Conservation (phyloP, 129 eudicot species). For the Lonicera japonica region DNA sequence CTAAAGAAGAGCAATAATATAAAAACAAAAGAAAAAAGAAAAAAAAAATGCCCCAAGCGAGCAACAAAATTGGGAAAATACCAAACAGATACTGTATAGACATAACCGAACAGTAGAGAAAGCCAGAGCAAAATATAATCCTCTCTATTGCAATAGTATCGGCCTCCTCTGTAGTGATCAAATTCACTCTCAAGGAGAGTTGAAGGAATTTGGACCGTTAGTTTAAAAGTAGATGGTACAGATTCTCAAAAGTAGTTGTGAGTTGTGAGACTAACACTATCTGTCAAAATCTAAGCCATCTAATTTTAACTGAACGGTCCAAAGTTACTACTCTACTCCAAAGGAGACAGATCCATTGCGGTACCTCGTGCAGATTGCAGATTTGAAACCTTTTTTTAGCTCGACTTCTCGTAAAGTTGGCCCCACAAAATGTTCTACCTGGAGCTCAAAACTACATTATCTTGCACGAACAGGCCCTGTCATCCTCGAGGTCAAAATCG, state of each 20-base stretch:
- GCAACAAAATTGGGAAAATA: conserved; percentile 18
- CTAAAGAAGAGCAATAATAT: neutral
- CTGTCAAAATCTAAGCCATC: too few relatives aligned
- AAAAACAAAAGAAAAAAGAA: conserved; percentile 4
- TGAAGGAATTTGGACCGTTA: neutral
- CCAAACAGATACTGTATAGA: conserved; percentile 13
- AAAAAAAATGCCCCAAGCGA: too few relatives aligned
- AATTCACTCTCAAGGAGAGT: too few relatives aligned
- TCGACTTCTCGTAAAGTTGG: neutral
- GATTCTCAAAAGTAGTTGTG: too few relatives aligned
- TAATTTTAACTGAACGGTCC: too few relatives aligned
- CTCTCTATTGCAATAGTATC: too few relatives aligned
- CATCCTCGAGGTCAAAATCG: conserved; percentile 49
- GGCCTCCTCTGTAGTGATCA: too few relatives aligned
- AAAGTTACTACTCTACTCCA: too few relatives aligned
- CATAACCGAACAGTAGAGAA: conserved; percentile 13
- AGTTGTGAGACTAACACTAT: too few relatives aligned
- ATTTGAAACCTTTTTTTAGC: neutral
- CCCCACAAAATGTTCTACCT: neutral
- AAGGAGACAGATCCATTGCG: neutral
- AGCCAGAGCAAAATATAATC: neutral
- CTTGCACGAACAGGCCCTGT: conserved; percentile 66
- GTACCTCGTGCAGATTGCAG: neutral
- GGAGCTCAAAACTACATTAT: conserved; percentile 49
- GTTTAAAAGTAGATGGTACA: neutral